Base-by-base conservation (phyloP, 805 yeast genomes). In the Cyberlindnera meyerae region DNA sequence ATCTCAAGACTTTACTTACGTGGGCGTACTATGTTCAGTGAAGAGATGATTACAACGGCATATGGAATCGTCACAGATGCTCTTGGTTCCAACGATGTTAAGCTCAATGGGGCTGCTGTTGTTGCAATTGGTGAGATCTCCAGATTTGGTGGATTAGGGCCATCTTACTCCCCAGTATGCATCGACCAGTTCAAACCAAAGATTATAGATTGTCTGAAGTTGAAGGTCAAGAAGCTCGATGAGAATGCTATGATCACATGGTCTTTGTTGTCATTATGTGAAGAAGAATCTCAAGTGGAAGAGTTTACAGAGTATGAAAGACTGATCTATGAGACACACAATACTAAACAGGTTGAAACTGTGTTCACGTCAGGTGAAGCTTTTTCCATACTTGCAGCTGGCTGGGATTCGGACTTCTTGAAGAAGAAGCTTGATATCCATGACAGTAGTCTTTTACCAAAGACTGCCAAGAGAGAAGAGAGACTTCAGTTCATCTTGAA, bases 281-380 rank as follows among this genome's bases (percentile, higher is more conserved):
- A 49, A 17, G 27, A 29, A 4, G 56, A 51, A 27, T 38, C 49
- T 26, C 51, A 64, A 11, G 42, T 52, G 0, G 50, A 48, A 2
- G 56, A 63, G 13, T 45, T 49, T 9, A 54, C 64, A 1, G 50
- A 48, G 6, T 48, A 44, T 7, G 67, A 61, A 6, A 40, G 46
- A 1, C 65, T 64, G 37, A 73, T 80, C 30, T 77, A 69, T 47
- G 79, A 73, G 4, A 69, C 83, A 0, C 79, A 82, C 53, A 56
- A 54, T 5, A 72, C 87, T 1, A 86, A 82, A 44, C 86, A 83
- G 42, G 65, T 77, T n/a, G 97, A 90, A 42, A 74, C 67, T 34
- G 60, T 82, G 15, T 86, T 90, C 47, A 70, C 87, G 0, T 71
- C 80, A 31, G 97, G 97, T 36, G 97, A 90, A 54, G 88, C 95